A percentile compares a stretch with the other conserved stretches of the same genome.
Conservation (phyloP, 768 basidiomycete genomes). For the Ephemerocybe angulata region DNA sequence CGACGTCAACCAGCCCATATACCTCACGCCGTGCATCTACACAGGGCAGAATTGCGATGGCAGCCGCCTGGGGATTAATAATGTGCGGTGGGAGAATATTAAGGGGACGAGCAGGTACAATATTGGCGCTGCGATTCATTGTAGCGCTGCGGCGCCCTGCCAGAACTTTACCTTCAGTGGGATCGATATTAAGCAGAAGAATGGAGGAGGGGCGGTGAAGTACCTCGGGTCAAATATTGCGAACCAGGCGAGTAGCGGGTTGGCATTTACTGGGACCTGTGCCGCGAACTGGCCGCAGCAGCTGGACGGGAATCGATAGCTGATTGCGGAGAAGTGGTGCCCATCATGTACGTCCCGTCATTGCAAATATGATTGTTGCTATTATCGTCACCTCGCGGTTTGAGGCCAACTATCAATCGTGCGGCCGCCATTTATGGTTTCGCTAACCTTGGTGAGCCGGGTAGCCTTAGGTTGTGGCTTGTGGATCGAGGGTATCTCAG, state of each 20-base stretch:
- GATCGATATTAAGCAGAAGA: constrained; percentile 13
- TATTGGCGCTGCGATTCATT: constrained; percentile 12
- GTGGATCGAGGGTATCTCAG: no score
- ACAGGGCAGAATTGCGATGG: constrained; percentile 8
- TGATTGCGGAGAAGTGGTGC: not conserved
- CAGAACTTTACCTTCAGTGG: constrained; percentile 13
- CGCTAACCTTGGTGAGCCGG: no score
- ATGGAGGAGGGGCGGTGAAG: constrained; percentile 11
- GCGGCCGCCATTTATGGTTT: no score
- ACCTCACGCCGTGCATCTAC: constrained; percentile 10
- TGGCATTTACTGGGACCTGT: constrained; percentile 7
- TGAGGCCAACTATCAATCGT: no score
- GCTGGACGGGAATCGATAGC: constrained; percentile 6
- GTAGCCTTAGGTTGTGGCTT: no score
- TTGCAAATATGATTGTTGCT: no score
- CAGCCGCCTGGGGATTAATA: constrained; percentile 2
- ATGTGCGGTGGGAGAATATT: constrained; percentile 11
- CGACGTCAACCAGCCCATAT: constrained; percentile 13
- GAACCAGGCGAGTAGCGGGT: constrained; percentile 8
- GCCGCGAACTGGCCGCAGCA: constrained; percentile 10
- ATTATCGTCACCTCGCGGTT: no score
- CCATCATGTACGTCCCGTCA: not conserved
- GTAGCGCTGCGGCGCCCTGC: constrained; percentile 10
- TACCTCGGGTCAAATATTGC: constrained; percentile 8
- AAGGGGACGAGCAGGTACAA: constrained; percentile 10